phyloP scores from a whole-genome alignment of 2,329 filamentous ascomycete species.

The Fusarium sp. region DNA sequence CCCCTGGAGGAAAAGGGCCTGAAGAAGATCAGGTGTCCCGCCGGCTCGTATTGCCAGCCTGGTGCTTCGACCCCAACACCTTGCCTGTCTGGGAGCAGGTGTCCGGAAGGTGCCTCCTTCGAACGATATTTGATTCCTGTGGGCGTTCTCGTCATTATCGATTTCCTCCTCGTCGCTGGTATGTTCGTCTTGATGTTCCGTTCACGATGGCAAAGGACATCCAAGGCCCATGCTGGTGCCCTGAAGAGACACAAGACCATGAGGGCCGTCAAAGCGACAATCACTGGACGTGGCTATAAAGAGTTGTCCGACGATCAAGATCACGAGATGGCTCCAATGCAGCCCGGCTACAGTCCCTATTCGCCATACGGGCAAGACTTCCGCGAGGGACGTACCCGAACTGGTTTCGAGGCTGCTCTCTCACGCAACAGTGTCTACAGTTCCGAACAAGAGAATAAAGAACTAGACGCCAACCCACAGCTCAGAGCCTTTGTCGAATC shows the following conservation, averaged over 20 bases:
- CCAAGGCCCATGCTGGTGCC: conserved; percentile 22
- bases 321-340: conserved; percentile 53
- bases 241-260: conserved; percentile 44
- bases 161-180: conserved; percentile 55
- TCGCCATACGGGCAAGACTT: conserved; percentile 30
- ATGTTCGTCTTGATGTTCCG: conserved; percentile 40
- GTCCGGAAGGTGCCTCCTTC: conserved; percentile 57
- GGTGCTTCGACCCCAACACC: conserved; percentile 62
- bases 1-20: conserved; percentile 53
- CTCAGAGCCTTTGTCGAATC: conserved; percentile 65
- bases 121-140: conserved; percentile 61
- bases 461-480: conserved; percentile 48
- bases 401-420: conserved; percentile 55
- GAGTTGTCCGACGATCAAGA: conserved; percentile 51
- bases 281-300: conserved; percentile 51
- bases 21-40: conserved; percentile 58
- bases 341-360: conserved; percentile 45
- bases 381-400: conserved; percentile 40
- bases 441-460: conserved; percentile 25
- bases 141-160: conserved; percentile 56
- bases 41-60: conserved; percentile 64
- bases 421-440: conserved; percentile 50
- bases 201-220: conserved; percentile 31
- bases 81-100: conserved; percentile 60
- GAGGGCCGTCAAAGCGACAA: conserved; percentile 47